Evolutionary conservation across 2,329 filamentous ascomycete species (phyloP), one percentile per base, ranked within the genome.

Genomic region (Fusarium austroafricanum): DNA sequence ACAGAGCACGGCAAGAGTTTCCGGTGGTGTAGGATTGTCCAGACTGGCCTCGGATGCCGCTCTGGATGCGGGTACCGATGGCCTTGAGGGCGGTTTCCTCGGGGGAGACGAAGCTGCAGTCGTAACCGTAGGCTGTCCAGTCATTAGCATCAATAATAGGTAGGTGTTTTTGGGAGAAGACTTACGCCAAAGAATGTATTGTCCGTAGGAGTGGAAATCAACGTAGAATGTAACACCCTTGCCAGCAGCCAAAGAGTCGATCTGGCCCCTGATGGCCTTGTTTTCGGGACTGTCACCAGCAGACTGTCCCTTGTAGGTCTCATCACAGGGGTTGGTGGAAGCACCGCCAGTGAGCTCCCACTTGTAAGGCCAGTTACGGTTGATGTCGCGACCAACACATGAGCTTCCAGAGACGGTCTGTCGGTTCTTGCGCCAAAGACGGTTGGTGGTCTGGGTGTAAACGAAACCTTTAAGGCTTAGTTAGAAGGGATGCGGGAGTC

Each of bases 201-300:
- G 88, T 23, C 83, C 84, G 77, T 90, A 91, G 1, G 86, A 83
- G 79, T 91, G 89, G 72, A 86, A 87, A 77, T 91, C 89, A 61
- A 91, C 85, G 77, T 86, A 91, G 5, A 90, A 79, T 68, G 86
- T 84, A 43, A 90, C 78, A 3, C 86, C 85, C 14, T 52, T 53
- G 23, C 57, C 42, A 42, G 60, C n/a, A 68, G 65, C 68, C 77
- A 78, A 52, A 76, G 73, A 45, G 67, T 70, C 60, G 61, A 68
- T 40, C 60, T 70, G 33, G 72, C 53, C 26, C n/a, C 49, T 80
- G 23, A 90, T 79, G 0, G 78, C 82, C 66, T 80, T 78, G 67
- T 79, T 85, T 76, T 89, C 87, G 10, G 85, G 82, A 0, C 83
- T 79, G 62, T 86, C 82, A 28, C 81, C 81, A 1, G 79, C 75